A percentile compares a stretch with the other conserved stretches of the same genome.
phyloP scores from a whole-genome alignment of 176 grass and related monocot genomes.

The Zea mays region Zm-B73-REFERENCE-NAM-5.0 NC_050096.1:11864001-11864500 shows the following conservation, averaged over 20 bases:
- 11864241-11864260: conserved; percentile 21
- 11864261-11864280: neutral
- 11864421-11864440: conserved; percentile 57
- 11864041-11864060: conserved; percentile 18
- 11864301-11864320: neutral
- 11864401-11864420: conserved; percentile 56
- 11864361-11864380: neutral
- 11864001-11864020: neutral
- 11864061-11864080: neutral
- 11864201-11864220: neutral
- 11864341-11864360: conserved; percentile 11
- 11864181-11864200: conserved; percentile 3
- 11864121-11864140: neutral
- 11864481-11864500: conserved; percentile 55
- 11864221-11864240: neutral
- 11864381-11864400: conserved; percentile 36
- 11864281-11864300: neutral
- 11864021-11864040: neutral
- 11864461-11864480: conserved; percentile 53
- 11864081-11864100: neutral
- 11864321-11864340: neutral
- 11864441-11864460: conserved; percentile 56
- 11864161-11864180: neutral
- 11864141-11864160: conserved; percentile 15
- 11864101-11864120: neutral